Conservation (phyloP, 768 basidiomycete species). For the Pleurotus djamor region DNA sequence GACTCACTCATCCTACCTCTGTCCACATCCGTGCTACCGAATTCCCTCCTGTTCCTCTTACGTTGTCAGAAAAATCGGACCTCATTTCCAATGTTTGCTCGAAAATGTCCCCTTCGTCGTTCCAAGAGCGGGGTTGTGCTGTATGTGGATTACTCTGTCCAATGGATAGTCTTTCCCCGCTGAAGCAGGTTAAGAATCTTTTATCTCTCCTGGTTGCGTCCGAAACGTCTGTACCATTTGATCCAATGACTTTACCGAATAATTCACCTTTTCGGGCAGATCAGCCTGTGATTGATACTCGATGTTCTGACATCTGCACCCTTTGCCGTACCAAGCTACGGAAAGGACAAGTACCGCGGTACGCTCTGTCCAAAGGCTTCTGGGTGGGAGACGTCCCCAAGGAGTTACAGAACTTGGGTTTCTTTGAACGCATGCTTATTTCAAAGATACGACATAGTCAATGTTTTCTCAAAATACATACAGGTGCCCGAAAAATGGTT, state of each 20-base stretch:
- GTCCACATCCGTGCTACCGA: too few species aligned
- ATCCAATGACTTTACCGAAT: too few species aligned
- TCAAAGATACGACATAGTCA: slow-evolving; percentile 15
- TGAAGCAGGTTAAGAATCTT: slow-evolving; percentile 7
- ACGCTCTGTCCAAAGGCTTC: slow-evolving; percentile 24
- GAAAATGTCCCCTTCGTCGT: too few species aligned
- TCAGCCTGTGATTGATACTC: not conserved
- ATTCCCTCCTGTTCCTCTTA: too few species aligned
- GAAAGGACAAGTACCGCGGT: slow-evolving; percentile 9
- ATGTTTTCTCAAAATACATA: slow-evolving; percentile 17
- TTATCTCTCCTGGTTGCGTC: slow-evolving; percentile 6
- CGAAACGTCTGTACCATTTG: too few species aligned
- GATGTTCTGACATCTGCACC: not conserved
- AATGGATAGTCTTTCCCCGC: not conserved
- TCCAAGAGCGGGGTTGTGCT: slow-evolving; percentile 14
- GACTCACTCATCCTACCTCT: too few species aligned
- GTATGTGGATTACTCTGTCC: slow-evolving; percentile 11
- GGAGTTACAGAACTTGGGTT: slow-evolving; percentile 17
- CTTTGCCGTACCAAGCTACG: slow-evolving; percentile 1
- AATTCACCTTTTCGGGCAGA: slow-evolving; percentile 6
- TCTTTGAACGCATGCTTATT: slow-evolving; percentile 17
- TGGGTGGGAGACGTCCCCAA: slow-evolving; percentile 27
- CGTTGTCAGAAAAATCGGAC: too few species aligned
- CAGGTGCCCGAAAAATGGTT: slow-evolving; percentile 13
- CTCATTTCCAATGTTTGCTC: too few species aligned